A percentile compares a stretch with the other conserved stretches of the same genome.
Evolutionary conservation across 768 basidiomycete species (phyloP).

Genomic region (Epithele typhae): DNA sequence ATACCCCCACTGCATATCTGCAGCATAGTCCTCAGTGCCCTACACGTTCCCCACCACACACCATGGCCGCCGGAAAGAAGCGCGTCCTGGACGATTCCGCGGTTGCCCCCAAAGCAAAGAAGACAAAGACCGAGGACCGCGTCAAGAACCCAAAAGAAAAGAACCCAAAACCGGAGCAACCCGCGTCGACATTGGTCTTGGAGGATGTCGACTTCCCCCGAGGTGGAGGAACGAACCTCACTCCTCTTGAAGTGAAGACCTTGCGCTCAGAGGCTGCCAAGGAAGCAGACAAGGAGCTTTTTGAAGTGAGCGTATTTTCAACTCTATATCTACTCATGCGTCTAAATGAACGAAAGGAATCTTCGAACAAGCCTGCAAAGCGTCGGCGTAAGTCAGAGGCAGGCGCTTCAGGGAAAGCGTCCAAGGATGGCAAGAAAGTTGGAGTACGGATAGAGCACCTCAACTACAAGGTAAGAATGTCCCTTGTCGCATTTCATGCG

Average conservation of each 20-base stretch:
- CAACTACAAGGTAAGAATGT: conserved; percentile 86
- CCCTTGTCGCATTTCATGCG: neutral
- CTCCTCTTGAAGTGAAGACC: conserved; percentile 84
- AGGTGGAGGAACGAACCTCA: conserved; percentile 87
- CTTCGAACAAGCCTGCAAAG: conserved; percentile 39
- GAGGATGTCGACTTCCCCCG: conserved; percentile 93
- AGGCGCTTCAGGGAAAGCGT: conserved; percentile 24
- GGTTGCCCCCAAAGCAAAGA: conserved; percentile 57
- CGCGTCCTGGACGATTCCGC: conserved; percentile 53
- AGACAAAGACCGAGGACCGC: conserved; percentile 44
- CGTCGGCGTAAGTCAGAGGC: conserved; percentile 45
- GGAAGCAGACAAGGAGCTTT: conserved; percentile 81
- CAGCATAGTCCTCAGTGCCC: neutral
- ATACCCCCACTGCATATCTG: neutral
- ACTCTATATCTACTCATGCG: no score
- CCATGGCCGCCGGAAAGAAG: conserved; percentile 50
- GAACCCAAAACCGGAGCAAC: conserved; percentile 26
- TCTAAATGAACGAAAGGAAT: conserved; percentile 28
- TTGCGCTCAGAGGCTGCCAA: conserved; percentile 78
- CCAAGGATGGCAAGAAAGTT: conserved; percentile 40
- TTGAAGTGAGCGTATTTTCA: conserved; percentile 43
- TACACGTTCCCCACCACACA: no score
- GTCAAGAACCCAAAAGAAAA: conserved; percentile 23
- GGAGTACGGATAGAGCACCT: conserved; percentile 80
- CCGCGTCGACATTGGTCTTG: conserved; percentile 36